Evolutionary conservation across 768 basidiomycete species (phyloP).

Genomic region (Mycena metata): DNA sequence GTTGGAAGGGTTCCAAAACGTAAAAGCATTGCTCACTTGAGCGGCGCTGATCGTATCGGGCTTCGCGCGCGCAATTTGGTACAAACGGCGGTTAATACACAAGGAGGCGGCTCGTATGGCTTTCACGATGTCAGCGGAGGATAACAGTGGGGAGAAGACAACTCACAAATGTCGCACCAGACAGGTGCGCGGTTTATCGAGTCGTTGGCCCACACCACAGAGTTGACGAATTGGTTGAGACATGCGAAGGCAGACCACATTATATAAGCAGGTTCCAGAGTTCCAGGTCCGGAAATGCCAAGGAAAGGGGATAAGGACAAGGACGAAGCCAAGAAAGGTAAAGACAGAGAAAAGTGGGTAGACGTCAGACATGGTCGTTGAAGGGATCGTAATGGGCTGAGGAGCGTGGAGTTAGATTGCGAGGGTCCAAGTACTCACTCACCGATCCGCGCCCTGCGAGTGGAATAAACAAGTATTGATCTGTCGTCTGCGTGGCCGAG

Average conservation of each 20-base stretch:
- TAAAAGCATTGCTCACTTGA: conserved; percentile 50
- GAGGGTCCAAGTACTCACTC: no score
- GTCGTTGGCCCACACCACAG: conserved; percentile 66
- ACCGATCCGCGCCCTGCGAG: no score
- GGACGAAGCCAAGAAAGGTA: conserved; percentile 56
- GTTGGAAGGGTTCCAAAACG: conserved; percentile 51
- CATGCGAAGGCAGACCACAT: conserved; percentile 57
- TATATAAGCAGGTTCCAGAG: conserved; percentile 61
- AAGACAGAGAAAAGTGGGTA: conserved; percentile 51
- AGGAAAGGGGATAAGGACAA: conserved; percentile 61
- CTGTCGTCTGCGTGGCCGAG: no score
- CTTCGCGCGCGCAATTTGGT: conserved; percentile 54
- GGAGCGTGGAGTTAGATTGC: no score
- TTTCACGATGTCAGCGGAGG: conserved; percentile 43
- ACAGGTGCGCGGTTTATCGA: conserved; percentile 56
- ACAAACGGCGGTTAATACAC: conserved; percentile 66
- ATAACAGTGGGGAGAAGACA: background rate
- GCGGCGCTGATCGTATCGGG: conserved; percentile 45
- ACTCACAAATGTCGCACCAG: conserved; percentile 77
- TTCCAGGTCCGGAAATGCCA: conserved; percentile 65
- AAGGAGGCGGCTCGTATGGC: conserved; percentile 64
- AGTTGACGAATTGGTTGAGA: conserved; percentile 62
- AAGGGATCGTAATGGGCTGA: background rate
- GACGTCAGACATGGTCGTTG: conserved; percentile 24
- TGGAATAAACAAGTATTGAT: no score